Conservation (phyloP, 163 green algal species). For the Volvox carteri region DNA sequence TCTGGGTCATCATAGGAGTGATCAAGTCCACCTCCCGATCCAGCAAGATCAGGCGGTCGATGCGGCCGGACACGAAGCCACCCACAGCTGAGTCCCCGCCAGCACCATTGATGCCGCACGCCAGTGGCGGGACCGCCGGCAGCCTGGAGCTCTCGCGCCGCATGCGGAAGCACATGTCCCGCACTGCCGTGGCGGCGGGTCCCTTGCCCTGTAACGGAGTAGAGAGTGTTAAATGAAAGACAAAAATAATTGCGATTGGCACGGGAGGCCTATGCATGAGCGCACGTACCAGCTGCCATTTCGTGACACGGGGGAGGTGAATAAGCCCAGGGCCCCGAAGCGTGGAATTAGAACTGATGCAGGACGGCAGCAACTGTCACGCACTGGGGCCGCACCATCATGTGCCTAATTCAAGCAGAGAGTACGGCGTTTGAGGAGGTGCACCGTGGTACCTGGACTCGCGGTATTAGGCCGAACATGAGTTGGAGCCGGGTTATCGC, state of each 20-base stretch:
- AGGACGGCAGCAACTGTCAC: too few species aligned
- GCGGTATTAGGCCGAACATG: constrained; percentile 73
- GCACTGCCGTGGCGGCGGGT: constrained; percentile 76
- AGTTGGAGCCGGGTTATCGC: constrained; percentile 86
- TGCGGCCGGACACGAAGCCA: constrained; percentile 49
- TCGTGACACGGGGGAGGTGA: too few species aligned
- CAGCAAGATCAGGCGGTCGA: constrained; percentile 87
- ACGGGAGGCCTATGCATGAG: too few species aligned
- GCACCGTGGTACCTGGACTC: constrained; percentile 65
- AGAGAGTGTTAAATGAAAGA: too few species aligned
- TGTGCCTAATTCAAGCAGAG: too few species aligned
- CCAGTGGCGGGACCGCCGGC: constrained; percentile 58
- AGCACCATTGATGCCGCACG: constrained; percentile 78
- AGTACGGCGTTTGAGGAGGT: too few species aligned
- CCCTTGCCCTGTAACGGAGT: constrained; percentile 81
- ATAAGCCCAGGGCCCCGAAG: too few species aligned
- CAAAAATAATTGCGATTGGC: too few species aligned
- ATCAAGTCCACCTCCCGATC: constrained; percentile 90
- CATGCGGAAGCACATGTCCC: constrained; percentile 83
- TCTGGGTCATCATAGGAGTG: constrained; percentile 93
- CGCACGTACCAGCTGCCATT: too few species aligned
- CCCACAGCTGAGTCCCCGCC: constrained; percentile 67
- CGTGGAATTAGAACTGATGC: too few species aligned
- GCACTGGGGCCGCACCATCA: too few species aligned
- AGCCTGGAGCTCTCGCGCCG: constrained; percentile 69